phyloP scores from a whole-genome alignment of 2,329 filamentous ascomycete species.

The Microdochium paspali region DNA sequence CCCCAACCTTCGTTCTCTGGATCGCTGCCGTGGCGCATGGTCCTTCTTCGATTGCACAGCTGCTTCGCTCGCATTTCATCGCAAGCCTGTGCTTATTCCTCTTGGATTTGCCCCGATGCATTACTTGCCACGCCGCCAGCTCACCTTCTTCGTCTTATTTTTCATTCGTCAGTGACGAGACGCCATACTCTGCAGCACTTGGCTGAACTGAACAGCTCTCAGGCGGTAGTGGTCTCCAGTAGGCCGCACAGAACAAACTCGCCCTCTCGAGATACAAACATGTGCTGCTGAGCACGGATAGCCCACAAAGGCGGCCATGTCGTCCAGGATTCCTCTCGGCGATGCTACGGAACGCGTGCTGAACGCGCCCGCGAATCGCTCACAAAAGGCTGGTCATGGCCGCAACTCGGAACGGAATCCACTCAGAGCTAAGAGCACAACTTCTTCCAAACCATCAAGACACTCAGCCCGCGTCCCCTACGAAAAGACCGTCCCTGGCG shows the following conservation, averaged over 20 bases:
- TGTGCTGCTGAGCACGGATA: not conserved
- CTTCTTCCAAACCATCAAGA: constrained; percentile 4
- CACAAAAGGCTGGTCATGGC: constrained; percentile 6
- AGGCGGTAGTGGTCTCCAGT: not conserved
- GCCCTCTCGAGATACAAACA: not conserved
- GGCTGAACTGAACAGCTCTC: not conserved
- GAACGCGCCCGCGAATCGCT: constrained; percentile 11
- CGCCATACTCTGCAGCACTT: not conserved
- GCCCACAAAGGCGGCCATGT: not conserved
- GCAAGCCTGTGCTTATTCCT: not conserved
- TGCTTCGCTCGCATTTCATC: not conserved
- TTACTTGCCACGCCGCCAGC: not conserved
- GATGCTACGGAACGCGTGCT: constrained; percentile 18
- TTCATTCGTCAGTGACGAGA: not conserved
- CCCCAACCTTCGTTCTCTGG: not conserved
- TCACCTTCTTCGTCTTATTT: not conserved
- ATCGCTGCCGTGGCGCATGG: not conserved
- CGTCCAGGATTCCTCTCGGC: constrained; percentile 15
- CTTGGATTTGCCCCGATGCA: not conserved
- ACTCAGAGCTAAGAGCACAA: constrained; percentile 7
- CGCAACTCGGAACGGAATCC: constrained; percentile 9
- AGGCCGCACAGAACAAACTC: not conserved
- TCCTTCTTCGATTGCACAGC: not conserved
- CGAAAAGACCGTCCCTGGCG: constrained; percentile 2
- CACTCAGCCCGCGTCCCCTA: not conserved